These are phyloP conservation scores for Vaccinium darrowii DNA, from an alignment of 148 eudicot species.

Conservation along the genomic window DNA sequence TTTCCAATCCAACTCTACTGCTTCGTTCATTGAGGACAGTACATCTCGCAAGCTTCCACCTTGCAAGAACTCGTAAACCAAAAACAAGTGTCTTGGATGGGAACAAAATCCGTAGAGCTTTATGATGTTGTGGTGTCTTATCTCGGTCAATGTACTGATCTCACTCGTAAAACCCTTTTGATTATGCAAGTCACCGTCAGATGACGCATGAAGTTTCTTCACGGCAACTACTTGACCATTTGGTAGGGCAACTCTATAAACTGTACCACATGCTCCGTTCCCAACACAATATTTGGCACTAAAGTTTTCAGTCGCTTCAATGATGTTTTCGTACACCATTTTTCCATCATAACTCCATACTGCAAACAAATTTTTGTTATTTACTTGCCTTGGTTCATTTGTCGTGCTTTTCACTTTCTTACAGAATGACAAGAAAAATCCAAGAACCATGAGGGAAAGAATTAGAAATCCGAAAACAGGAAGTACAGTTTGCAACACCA, in stretches of 20 bases:
- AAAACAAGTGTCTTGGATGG: constrained; percentile 12
- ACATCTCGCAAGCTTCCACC: constrained; percentile 21
- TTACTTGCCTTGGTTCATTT: no score
- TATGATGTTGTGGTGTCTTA: constrained; percentile 21
- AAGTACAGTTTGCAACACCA: no score
- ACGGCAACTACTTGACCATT: constrained; percentile 18
- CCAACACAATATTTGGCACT: constrained; percentile 18
- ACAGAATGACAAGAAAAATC: no score
- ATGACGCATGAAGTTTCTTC: constrained; percentile 19
- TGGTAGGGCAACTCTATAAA: constrained; percentile 16
- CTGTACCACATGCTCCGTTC: constrained; percentile 22
- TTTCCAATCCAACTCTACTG: constrained; percentile 7
- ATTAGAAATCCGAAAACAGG: no score
- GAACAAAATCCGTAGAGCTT: constrained; percentile 27
- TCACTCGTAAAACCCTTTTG: constrained; percentile 16
- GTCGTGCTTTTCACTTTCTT: no score
- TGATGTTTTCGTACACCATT: no score
- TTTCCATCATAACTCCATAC: constrained; percentile 30
- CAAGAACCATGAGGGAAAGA: no score
- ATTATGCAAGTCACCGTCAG: neutral
- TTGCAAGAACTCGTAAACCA: constrained; percentile 29
- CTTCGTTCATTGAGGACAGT: neutral
- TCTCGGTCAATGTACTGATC: constrained; percentile 15
- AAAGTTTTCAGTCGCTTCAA: constrained; percentile 9
- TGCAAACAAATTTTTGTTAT: neutral